Conservation (phyloP, 805 yeast species). For the Starmerella roubikii region DNA sequence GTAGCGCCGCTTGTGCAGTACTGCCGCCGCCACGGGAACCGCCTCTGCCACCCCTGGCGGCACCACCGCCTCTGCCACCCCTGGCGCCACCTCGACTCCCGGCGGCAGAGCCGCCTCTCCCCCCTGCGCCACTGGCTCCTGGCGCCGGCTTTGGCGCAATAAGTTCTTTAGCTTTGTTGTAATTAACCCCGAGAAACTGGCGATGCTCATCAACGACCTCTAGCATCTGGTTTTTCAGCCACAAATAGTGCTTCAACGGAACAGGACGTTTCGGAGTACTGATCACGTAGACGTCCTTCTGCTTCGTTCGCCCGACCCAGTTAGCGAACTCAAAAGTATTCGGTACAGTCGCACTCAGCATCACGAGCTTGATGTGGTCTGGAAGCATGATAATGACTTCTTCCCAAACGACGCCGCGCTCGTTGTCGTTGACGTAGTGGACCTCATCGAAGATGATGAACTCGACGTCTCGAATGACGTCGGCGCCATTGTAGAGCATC, state of each 20-base stretch:
- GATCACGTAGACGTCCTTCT: conserved; percentile 88
- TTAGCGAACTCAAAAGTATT: conserved; percentile 94
- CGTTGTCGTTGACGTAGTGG: conserved; percentile 92
- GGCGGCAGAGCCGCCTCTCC: conserved; percentile 28
- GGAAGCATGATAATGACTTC: conserved; percentile 97
- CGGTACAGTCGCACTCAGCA: conserved; percentile 96
- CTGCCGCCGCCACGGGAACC: conserved; percentile 30
- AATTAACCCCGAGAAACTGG: conserved; percentile 52
- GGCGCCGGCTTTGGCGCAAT: conserved; percentile 4
- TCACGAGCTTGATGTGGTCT: conserved; percentile 82
- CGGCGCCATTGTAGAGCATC: conserved; percentile 95
- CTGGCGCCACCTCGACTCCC: conserved; percentile 24
- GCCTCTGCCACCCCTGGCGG: conserved; percentile 23
- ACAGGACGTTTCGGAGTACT: conserved; percentile 95
- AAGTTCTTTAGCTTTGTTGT: conserved; percentile 21
- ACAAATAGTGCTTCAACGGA: conserved; percentile 73
- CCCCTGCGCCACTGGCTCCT: background rate
- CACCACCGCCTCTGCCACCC: conserved; percentile 25
- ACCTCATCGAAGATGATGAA: conserved; percentile 97
- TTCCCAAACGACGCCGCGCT: conserved; percentile 98
- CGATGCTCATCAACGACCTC: conserved; percentile 67
- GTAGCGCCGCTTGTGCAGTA: conserved; percentile 14
- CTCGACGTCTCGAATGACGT: conserved; percentile 89
- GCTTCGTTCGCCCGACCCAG: conserved; percentile 97
- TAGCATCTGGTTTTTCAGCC: conserved; percentile 63